Percentiles rank a stretch among this genome's conserved stretches.
These are phyloP conservation scores for Lippia alba DNA, from an alignment of 305 asterid species.

Conservation along the genomic window DNA sequence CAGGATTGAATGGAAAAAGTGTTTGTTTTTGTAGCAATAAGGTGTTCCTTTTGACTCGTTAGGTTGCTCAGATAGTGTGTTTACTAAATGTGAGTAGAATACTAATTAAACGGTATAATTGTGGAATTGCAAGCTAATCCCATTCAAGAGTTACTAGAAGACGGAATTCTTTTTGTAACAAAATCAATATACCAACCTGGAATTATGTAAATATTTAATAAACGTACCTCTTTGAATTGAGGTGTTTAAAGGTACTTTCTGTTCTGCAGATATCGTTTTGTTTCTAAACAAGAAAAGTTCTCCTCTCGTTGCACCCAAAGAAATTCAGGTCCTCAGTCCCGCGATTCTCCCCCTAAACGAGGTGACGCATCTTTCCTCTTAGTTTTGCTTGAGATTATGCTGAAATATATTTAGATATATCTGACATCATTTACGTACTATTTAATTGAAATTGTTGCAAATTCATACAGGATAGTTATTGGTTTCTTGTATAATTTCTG, in stretches of 20 bases:
- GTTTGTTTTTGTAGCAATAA: slow-evolving; percentile 18
- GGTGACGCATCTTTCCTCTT: slow-evolving; percentile 47
- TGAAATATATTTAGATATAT: background rate
- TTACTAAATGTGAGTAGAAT: background rate
- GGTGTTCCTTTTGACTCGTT: slow-evolving; percentile 10
- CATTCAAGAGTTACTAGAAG: background rate
- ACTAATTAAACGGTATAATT: too few relatives aligned
- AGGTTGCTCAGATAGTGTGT: background rate
- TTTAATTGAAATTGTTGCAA: slow-evolving; percentile 5
- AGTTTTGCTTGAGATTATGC: background rate
- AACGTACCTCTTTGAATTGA: background rate
- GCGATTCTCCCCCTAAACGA: slow-evolving; percentile 97
- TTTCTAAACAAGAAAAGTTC: slow-evolving; percentile 73
- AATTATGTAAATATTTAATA: background rate
- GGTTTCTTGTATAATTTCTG: slow-evolving; percentile 10
- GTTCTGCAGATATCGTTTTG: slow-evolving; percentile 55
- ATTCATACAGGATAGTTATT: slow-evolving; percentile 15
- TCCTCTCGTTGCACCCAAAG: slow-evolving; percentile 74
- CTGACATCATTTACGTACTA: background rate
- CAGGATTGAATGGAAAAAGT: slow-evolving; percentile 6
- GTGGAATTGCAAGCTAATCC: too few relatives aligned
- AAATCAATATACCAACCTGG: background rate
- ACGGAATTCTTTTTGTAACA: background rate
- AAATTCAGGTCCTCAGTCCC: slow-evolving; percentile 86
- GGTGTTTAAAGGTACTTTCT: background rate